Evolutionary conservation across 2,329 filamentous ascomycete genomes (phyloP).

Genomic region (Pseudogymnoascus sp.): DNA sequence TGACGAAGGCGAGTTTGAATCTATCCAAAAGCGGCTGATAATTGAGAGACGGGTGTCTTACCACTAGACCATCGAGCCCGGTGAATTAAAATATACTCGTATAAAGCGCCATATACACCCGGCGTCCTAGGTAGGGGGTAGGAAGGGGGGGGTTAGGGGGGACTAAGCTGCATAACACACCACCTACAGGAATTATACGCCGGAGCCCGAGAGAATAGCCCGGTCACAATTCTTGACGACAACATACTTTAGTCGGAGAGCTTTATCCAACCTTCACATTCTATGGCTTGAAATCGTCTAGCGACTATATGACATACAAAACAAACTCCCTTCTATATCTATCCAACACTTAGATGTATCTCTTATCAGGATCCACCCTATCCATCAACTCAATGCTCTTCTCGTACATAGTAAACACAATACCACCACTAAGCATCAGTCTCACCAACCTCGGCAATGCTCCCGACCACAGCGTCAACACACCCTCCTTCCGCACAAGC

Average conservation of each 20-base stretch:
- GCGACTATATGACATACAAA: constrained; percentile 6
- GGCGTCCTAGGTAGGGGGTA: not conserved
- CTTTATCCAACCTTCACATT: not conserved
- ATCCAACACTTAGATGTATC: constrained; percentile 54
- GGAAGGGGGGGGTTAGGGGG: not conserved
- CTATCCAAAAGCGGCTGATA: not conserved
- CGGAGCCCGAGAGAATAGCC: not conserved
- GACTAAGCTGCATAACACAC: not conserved
- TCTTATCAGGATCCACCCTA: constrained; percentile 69
- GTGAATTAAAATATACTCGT: not conserved
- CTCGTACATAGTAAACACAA: constrained; percentile 98
- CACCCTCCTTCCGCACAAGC: constrained; percentile 82
- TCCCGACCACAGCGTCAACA: constrained; percentile 90
- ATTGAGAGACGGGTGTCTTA: not conserved
- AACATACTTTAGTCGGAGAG: not conserved
- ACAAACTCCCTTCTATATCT: constrained; percentile 15
- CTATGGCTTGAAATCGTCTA: not conserved
- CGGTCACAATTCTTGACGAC: not conserved
- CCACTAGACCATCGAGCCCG: not conserved
- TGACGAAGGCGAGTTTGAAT: not conserved
- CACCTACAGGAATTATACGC: not conserved
- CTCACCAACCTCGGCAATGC: constrained; percentile 78
- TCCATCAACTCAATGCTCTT: constrained; percentile 89
- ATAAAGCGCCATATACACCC: not conserved
- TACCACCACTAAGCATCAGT: constrained; percentile 84